Percentiles rank a stretch among this genome's conserved stretches.
phyloP scores from a whole-genome alignment of 1,139 yeast genomes.

The Diutina catenulata region DNA sequence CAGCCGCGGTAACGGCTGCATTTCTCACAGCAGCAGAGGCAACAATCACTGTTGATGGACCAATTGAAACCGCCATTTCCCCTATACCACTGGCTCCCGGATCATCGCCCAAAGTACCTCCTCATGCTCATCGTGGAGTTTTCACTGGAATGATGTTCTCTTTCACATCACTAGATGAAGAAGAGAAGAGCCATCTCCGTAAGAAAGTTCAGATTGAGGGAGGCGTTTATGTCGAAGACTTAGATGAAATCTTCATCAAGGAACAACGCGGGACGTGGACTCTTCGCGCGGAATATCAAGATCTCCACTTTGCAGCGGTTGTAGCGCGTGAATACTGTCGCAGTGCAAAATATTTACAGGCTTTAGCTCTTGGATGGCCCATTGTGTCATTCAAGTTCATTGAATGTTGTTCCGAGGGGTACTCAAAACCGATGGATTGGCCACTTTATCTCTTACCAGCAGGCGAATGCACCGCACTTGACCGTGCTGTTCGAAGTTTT shows the following conservation, averaged over 20 bases:
- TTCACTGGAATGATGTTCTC: background rate
- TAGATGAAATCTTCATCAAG: background rate
- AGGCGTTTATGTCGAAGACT: background rate
- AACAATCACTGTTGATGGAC: too few species aligned
- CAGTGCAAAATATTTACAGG: constrained; percentile 71
- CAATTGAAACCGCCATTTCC: too few species aligned
- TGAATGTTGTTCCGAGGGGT: constrained; percentile 30
- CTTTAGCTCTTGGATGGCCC: constrained; percentile 88
- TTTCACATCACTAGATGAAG: constrained; percentile 1
- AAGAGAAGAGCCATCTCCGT: background rate
- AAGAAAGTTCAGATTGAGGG: background rate
- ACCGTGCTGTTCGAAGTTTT: constrained; percentile 24
- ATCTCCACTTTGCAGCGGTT: constrained; percentile 48
- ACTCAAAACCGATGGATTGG: constrained; percentile 27
- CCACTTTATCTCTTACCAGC: constrained; percentile 56
- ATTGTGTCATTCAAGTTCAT: constrained; percentile 53
- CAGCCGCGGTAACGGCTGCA: too few species aligned
- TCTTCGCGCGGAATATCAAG: constrained; percentile 8
- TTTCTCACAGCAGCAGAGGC: too few species aligned
- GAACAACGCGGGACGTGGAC: background rate
- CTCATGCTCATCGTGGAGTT: too few species aligned
- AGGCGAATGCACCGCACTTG: constrained; percentile 37
- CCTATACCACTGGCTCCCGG: too few species aligned
- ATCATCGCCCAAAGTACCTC: too few species aligned
- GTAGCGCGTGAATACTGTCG: constrained; percentile 47